phyloP scores from a whole-genome alignment of 768 basidiomycete genomes.

The Serendipita sp. region DNA sequence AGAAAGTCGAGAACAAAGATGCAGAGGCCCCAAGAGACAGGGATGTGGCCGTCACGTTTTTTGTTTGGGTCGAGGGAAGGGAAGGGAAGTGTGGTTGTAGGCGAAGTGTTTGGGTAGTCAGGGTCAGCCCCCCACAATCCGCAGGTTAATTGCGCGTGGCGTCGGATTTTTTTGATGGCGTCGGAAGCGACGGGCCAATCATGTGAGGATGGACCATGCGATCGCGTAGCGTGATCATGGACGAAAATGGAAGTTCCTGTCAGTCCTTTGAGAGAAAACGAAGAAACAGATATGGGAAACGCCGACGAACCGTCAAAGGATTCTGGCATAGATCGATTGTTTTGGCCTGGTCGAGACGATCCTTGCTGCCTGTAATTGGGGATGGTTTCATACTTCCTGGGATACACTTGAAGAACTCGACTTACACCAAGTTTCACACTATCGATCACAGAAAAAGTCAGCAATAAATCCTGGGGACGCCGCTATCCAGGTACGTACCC shows the following conservation, averaged over 20 bases:
- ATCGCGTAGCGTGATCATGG: not conserved
- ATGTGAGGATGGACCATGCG: not conserved
- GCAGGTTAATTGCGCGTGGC: not conserved
- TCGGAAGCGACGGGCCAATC: not conserved
- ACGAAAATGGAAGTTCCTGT: not conserved
- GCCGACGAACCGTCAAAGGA: constrained; percentile 64
- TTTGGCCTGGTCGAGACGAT: constrained; percentile 61
- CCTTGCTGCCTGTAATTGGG: constrained; percentile 48
- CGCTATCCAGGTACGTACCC: constrained; percentile 38
- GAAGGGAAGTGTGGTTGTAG: not conserved
- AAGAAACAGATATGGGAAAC: not conserved
- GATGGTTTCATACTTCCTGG: not conserved
- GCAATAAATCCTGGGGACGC: constrained; percentile 6
- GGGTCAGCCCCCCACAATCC: no score
- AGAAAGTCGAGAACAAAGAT: no score
- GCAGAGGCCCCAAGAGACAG: no score
- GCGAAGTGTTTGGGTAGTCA: not conserved
- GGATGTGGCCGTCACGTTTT: no score
- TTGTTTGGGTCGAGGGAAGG: not conserved
- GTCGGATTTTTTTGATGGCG: not conserved
- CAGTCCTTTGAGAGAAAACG: not conserved
- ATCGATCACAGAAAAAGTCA: not conserved
- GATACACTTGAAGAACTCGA: constrained; percentile 9
- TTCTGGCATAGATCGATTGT: constrained; percentile 96
- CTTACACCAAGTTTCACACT: constrained; percentile 99